Evolutionary conservation across 257 asterid genomes (phyloP), one percentile per base, ranked within the genome.

Genomic region (Craterostigma plantagineum): DNA sequence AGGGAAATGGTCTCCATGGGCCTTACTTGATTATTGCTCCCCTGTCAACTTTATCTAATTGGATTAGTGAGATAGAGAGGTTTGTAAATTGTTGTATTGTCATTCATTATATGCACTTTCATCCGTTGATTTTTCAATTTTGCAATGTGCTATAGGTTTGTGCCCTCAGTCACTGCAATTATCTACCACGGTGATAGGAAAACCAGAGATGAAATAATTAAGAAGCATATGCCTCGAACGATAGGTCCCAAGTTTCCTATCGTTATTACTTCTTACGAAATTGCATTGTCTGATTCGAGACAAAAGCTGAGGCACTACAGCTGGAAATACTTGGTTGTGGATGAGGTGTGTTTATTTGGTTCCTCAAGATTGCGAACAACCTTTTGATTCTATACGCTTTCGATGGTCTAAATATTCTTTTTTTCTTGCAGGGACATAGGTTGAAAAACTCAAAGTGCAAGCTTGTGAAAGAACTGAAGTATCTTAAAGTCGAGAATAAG

Each of bases 1-100:
- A 83, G 64, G 99, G 99, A 54, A 90, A 90, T 61, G 94, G 87
- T 34, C 54, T 90, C 60, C 77, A 75, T 58, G 99, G 99, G 15
- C 96, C 99, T 48, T 90, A 77, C 71, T 34, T 90, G 62, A 34
- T 90, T 57, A 90, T 83, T 55, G 99, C 99, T 64, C 99, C 96
- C 45, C 81, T 90, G 30, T 79, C 96, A 51, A 83, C 96, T 16
- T 94, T 90, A 54, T 80, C 99, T 36, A 90, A 90, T 73, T 90
- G 99, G 99, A 41, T 75, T 69, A 83, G 66, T 66, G 99, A 90
- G 61, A 63, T 90, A 45, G 61, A 65, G 42, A 72, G 99, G 96
- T 87, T 68, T 40, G 1, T n/a, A n/a, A n/a, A n/a, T 55, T 3
- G 18, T 42, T 40, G n/a, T n/a, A n/a, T n/a, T n/a, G n/a, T 54